Conservation (phyloP, 805 yeast species). For the Starmerella powellii region DNA sequence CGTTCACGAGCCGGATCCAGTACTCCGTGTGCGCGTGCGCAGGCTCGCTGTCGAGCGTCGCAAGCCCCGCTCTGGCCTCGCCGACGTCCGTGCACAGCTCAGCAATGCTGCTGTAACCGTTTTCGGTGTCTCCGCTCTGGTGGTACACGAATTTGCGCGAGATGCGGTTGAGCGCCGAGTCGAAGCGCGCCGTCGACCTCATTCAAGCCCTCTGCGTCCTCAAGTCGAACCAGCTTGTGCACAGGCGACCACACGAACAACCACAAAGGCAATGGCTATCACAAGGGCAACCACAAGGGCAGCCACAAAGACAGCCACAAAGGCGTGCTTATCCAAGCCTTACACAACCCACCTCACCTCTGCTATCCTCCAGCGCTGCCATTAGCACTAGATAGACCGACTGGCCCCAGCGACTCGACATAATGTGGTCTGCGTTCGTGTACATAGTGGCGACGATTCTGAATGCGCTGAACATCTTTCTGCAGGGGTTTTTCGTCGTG, state of each 20-base stretch:
- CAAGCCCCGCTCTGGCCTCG: neutral
- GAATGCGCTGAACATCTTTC: constrained; percentile 12
- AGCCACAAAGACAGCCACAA: no score
- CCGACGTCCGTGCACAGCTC: constrained; percentile 6
- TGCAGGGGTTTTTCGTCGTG: constrained; percentile 17
- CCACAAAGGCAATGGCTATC: neutral
- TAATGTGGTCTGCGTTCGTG: constrained; percentile 13
- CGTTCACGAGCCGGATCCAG: constrained; percentile 12
- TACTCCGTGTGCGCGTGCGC: constrained; percentile 7
- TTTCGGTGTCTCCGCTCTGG: neutral
- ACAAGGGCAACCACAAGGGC: no score
- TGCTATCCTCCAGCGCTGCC: no score
- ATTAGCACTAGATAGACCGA: no score
- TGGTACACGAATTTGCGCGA: constrained; percentile 9
- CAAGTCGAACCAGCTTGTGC: no score
- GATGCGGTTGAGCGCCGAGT: constrained; percentile 3
- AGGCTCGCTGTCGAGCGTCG: constrained; percentile 2
- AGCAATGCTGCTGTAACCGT: constrained; percentile 1
- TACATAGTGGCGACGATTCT: constrained; percentile 4
- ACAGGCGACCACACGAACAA: no score
- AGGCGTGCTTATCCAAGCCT: no score
- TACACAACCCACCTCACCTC: no score
- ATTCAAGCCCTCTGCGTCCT: neutral
- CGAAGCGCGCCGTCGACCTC: neutral
- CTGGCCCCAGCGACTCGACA: no score